These are phyloP conservation scores for Kwoniella dendrophila DNA, from an alignment of 768 basidiomycete species.

Conservation along the genomic window DNA sequence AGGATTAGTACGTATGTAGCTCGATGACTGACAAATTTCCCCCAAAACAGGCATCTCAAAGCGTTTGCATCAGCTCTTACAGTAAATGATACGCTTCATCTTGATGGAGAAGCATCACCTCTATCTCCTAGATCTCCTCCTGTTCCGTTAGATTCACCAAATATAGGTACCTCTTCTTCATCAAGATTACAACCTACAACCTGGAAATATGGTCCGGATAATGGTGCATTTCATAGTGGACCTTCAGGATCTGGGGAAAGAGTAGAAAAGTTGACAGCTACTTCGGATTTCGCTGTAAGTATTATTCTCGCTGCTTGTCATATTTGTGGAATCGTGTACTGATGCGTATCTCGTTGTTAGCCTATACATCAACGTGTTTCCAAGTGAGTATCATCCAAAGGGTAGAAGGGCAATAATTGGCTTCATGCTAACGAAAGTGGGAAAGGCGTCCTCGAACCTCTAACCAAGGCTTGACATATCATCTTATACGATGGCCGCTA, in stretches of 20 bases:
- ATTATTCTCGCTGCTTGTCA: constrained; percentile 67
- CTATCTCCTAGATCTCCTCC: constrained; percentile 36
- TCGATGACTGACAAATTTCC: constrained; percentile 5
- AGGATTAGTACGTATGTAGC: background rate
- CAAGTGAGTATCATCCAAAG: constrained; percentile 59
- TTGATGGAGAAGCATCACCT: constrained; percentile 41
- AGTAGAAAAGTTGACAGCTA: constrained; percentile 55
- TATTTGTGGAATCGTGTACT: background rate
- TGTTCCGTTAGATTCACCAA: constrained; percentile 17
- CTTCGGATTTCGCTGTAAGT: constrained; percentile 57
- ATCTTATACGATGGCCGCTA: constrained; percentile 82
- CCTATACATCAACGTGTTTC: constrained; percentile 84
- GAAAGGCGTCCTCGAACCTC: constrained; percentile 56
- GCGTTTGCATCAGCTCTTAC: constrained; percentile 76
- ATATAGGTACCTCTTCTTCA: constrained; percentile 52
- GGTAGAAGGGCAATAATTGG: background rate
- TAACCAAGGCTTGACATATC: constrained; percentile 70
- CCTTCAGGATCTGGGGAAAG: constrained; percentile 29
- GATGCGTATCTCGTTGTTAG: constrained; percentile 49
- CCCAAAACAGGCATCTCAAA: constrained; percentile 66
- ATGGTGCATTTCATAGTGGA: constrained; percentile 17
- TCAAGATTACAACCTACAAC: constrained; percentile 3
- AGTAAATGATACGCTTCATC: constrained; percentile 61
- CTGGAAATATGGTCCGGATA: constrained; percentile 44
- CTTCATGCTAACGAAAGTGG: constrained; percentile 21